Evolutionary conservation across 371 early-diverging fungal species (phyloP), one percentile per base, ranked within the genome.

Genomic region (Paramicrosporidium saccamoebae): DNA sequence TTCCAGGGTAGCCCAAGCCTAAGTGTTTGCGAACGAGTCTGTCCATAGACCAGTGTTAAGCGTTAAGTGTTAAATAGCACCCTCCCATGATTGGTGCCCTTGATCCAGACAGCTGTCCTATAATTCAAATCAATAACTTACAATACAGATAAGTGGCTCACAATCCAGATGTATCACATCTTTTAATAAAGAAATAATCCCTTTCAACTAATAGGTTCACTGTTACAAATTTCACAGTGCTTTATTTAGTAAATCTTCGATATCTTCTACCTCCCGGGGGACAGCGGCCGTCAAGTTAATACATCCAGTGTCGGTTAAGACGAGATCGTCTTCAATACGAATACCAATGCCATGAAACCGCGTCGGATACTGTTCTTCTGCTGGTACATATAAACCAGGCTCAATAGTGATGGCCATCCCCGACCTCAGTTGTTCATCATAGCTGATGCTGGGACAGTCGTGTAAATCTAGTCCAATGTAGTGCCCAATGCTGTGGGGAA

Each of bases 381-480:
- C 47, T 0, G 88, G 86, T 15, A 84, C 62, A 35, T 92, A 92
- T 7, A 92, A 20, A 1, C 86, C 94, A 0, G 94, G 88, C 36
- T 92, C 86, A 20, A 90, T 67, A 0, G 92, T 92, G 17, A 92
- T 50, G 8, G 79, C 77, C 74, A 73, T 79, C 19, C 72, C 71
- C 7, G 41, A 31, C 28, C 54, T 52, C 19, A 92, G 39, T 25
- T 41, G 50, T 23, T 55, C 50, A 1, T 60, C 55, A 16, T 84
- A 52, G 15, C 55, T 45, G 5, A 81, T 42, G 23, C 58, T 52
- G 17, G 54, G 54, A 1, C 66, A 58, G 36, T 92, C 88, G 36
- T 92, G 94, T 0, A 92, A 68, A 39, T 86, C 86, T 30, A 84
- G 29, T 3, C 94, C 94, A 10, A 88, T 50, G 34, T 74, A 86